These are phyloP conservation scores for Penicillium sp. DNA, from an alignment of 2,329 filamentous ascomycete genomes.

Conservation along the genomic window DNA sequence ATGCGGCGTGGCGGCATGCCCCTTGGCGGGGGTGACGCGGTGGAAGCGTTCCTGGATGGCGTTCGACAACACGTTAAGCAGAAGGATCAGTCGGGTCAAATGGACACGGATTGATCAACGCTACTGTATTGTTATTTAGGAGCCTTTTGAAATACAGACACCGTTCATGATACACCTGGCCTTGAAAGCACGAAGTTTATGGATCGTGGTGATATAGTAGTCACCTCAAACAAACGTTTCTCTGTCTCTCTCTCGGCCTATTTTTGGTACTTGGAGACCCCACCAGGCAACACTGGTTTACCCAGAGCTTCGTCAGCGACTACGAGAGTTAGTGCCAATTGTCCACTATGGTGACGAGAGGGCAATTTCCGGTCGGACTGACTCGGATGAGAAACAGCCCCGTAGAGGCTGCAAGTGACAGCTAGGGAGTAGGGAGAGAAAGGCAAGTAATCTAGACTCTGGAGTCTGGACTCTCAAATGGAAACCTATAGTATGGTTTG, in stretches of 20 bases:
- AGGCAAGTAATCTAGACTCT: neutral
- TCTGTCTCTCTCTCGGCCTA: constrained; percentile 10
- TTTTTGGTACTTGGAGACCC: constrained; percentile 22
- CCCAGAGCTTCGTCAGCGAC: constrained; percentile 16
- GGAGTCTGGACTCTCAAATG: too few species aligned
- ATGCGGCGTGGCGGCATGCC: constrained; percentile 78
- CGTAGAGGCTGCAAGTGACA: neutral
- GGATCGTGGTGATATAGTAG: neutral
- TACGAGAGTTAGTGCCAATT: neutral
- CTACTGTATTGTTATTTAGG: neutral
- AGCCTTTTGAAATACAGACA: neutral
- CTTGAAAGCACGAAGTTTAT: neutral
- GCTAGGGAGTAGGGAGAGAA: neutral
- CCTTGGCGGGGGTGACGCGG: constrained; percentile 81
- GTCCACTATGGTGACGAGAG: neutral
- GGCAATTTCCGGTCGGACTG: constrained; percentile 4
- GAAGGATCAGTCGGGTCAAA: constrained; percentile 44
- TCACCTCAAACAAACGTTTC: neutral
- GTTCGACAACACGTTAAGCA: constrained; percentile 74
- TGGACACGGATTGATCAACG: constrained; percentile 46
- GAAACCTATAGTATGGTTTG: too few species aligned
- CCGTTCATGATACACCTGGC: neutral
- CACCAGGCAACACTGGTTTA: constrained; percentile 25
- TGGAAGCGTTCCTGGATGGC: constrained; percentile 88
- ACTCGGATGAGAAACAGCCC: neutral